These are phyloP conservation scores for Tetradesmus lagerheimii DNA, from an alignment of 139 green algal genomes.

Conservation along the genomic window DNA sequence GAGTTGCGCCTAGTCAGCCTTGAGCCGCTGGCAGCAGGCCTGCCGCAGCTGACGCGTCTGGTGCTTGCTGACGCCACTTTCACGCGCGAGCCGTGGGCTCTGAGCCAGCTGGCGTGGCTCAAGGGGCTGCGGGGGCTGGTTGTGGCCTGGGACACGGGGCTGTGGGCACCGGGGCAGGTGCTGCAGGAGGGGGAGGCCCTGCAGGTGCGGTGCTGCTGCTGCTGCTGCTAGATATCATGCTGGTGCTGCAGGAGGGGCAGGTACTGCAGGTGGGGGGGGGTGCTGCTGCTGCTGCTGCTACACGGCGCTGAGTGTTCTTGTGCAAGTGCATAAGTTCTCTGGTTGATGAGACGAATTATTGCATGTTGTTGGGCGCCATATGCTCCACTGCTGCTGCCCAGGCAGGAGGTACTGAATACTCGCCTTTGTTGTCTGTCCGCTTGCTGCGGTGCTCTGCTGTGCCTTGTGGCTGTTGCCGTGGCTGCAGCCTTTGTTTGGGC, in stretches of 20 bases:
- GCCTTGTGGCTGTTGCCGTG: neutral
- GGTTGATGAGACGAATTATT: no score
- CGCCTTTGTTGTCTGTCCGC: no score
- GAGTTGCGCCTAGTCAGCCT: constrained; percentile 17
- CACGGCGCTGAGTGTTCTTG: no score
- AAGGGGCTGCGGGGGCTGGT: neutral
- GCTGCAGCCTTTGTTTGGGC: constrained; percentile 34
- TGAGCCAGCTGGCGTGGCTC: constrained; percentile 27
- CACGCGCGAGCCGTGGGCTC: constrained; percentile 42
- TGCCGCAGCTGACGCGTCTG: neutral
- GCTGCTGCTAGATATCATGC: neutral
- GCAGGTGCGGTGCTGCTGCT: constrained; percentile 29
- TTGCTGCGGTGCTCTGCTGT: neutral
- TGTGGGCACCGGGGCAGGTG: constrained; percentile 50
- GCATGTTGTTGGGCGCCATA: no score
- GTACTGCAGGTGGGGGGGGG: neutral
- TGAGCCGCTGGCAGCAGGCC: neutral
- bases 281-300: neutral
- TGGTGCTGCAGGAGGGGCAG: constrained; percentile 11
- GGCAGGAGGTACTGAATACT: no score
- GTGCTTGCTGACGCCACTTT: constrained; percentile 7
- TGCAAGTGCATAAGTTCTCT: no score
- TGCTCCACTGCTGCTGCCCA: no score
- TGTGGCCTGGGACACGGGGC: constrained; percentile 32
- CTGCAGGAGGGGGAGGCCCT: constrained; percentile 43